Evolutionary conservation across 331 rosid species (phyloP), one percentile per base, ranked within the genome.

Genomic region (Arachis monticola): DNA sequence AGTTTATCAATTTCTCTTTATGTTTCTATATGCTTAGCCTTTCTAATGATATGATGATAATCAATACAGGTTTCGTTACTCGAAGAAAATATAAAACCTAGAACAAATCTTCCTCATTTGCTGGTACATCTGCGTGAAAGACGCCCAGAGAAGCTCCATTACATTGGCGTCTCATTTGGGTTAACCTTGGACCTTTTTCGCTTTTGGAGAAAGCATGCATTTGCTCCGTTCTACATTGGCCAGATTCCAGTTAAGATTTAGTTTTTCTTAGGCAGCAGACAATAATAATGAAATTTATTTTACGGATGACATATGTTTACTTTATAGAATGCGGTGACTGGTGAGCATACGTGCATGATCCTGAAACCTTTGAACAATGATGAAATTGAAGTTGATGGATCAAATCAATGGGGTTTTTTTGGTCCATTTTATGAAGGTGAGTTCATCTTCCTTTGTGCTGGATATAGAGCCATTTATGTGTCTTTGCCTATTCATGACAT

Each of bases 141-240:
- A 77, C 85, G 63, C 64, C 97, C 97, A 8, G 99, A 90, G 79
- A 94, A 92, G 83, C 99, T 94, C 67, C 99, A 92, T 67, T 94
- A 92, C 76, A 59, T 92, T 73, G 99, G 97, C 71, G 99, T 94
- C 81, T 94, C 99, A 71, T 94, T 94, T 83, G 99, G 99, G 73
- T 87, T 94, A 75, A 94, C 97, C 45, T 85, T 88, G 84, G 92
- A 94, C 58, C 93, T 94, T 70, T 87, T 88, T 60, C 88, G 97
- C 66, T 94, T 94, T 86, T 94, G 99, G 99, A 90, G 88, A 85
- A 94, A 80, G 84, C 97, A 85, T 83, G 85, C 84, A 76, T 94
- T 94, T 88, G 92, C 87, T 79, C 99, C 99, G 42, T 94, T 92
- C 88, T 94, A 90, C 80, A 88, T 94, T 47, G 88, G 99, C 80